A percentile compares a stretch with the other conserved stretches of the same genome.
Evolutionary conservation across 2,329 filamentous ascomycete genomes (phyloP).

Genomic region (Pseudogymnoascus sp.): DNA sequence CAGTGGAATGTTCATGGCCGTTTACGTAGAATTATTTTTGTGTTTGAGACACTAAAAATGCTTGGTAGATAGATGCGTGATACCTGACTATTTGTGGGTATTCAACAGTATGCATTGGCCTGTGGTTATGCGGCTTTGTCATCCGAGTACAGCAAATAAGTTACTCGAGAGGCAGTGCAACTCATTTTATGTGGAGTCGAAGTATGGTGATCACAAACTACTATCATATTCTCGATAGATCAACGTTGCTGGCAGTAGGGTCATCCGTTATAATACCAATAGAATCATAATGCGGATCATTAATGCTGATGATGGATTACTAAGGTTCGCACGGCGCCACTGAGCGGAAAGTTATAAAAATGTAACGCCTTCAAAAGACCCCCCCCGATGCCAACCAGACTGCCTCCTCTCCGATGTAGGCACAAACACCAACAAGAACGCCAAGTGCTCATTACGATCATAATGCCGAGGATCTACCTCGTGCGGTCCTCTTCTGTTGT

Average conservation of each 20-base stretch:
- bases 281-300: not conserved
- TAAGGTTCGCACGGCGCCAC: not conserved
- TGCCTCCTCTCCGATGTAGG: not conserved
- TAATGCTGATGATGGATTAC: not conserved
- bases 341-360: not conserved
- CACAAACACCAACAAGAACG: not conserved
- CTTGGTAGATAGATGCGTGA: not conserved
- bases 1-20: not conserved
- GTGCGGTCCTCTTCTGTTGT: not conserved
- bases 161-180: not conserved
- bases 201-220: not conserved
- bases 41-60: not conserved
- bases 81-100: slow-evolving; percentile 2
- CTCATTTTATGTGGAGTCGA: not conserved
- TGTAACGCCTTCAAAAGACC: not conserved
- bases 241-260: not conserved
- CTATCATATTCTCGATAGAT: not conserved
- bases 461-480: not conserved
- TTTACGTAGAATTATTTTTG: not conserved
- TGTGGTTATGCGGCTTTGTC: not conserved
- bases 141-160: not conserved
- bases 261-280: not conserved
- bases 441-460: not conserved
- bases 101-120: not conserved
- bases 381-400: not conserved